Base-by-base conservation (phyloP, 768 basidiomycete species). In the Panellus pusillus region DNA sequence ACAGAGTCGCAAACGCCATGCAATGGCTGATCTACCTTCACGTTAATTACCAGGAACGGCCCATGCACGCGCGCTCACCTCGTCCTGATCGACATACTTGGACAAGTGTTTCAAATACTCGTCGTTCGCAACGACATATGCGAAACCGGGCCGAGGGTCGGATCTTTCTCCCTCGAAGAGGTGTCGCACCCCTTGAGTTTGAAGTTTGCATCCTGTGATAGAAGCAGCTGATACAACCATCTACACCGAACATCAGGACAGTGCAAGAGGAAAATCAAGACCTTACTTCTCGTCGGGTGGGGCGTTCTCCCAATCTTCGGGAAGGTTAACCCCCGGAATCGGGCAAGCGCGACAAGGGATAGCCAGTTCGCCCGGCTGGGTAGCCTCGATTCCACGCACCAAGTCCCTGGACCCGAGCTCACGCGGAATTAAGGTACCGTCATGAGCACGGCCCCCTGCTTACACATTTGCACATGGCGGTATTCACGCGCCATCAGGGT, bases 121-220 rank as follows among this genome's bases (percentile, higher is more conserved):
- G 4, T 51, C 50, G 8, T 49, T 38, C 1, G 56, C 60, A 9
- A 63, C 47, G 31, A 62, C 62, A 20, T 63, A 63, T 0, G 61
- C 55, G 24, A 24, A 48, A 0, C 63, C 64, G 0, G 46, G 47
- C 3, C 50, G 0, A 65, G 36, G 1, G 57, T 44, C 1, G 64
- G 64, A 32, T 65, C 61, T 1, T 41, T 41, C 14, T 47, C 46
- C 1, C 56, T 29, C 0, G 29, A 49, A 2, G 63, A 64, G 1
- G 47, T 40, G 9, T 9, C 35, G 3, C 44, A 47, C 4, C 54
- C 35, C 31, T 56, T 59, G 32, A 63, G 45, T 2, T 57, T 50
- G 44, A 65, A 66, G 28, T 65, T 65, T 0, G 59, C 50, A 18
- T 66, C 59, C 1, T 55, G 27, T 2, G 52, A 57, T 1, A 66